Base-by-base conservation (phyloP, 805 yeast genomes). In the Candida rishiriensis region DNA sequence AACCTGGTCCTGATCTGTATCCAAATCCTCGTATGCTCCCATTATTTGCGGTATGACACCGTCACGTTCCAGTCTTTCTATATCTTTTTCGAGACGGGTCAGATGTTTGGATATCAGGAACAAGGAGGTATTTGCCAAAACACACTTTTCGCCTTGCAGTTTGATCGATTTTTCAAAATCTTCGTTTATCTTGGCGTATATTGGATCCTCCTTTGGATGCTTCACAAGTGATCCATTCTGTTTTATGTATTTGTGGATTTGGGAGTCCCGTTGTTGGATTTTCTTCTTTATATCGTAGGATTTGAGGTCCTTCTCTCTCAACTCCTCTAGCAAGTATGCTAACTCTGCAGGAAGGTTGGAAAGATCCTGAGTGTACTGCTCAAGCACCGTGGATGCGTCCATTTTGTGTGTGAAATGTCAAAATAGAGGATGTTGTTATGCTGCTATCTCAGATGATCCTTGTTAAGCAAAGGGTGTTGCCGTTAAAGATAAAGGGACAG, bases 371-470 rank as follows among this genome's bases (percentile, higher is more conserved):
- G 83, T 77, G 46, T 83, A 81, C 54, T 83, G 86, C 51, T 85
- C 91, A 33, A 85, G 63, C 8, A 82, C 76, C 1, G 93, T 78
- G n/a, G 96, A 89, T 3, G 97, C 90, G 66, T 90, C 98, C 96
- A 88, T 88, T 12, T 40, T 54, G 13, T 21, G 26, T 21, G 26
- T 7, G 26, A 21, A 5, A 21, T 21, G 26, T 21, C n/a, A n/a
- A n/a, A n/a, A n/a, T n/a, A n/a, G n/a, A n/a, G n/a, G n/a, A n/a
- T n/a, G 26, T 21, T 21, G 26, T 21, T 21, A 21, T 21, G 26
- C 7, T 21, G 26, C 26, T 21, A 21, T 7, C 26, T 4, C 26
- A 21, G 26, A 21, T 21, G 26, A 21, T 21, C 4, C 7, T 21
- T 7, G 26, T 21, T 21, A 21, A 21, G 7, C 26, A 21, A 7